Evolutionary conservation across 2,329 filamentous ascomycete genomes (phyloP).

Genomic region (Aspergillus ochraceoroseus): DNA sequence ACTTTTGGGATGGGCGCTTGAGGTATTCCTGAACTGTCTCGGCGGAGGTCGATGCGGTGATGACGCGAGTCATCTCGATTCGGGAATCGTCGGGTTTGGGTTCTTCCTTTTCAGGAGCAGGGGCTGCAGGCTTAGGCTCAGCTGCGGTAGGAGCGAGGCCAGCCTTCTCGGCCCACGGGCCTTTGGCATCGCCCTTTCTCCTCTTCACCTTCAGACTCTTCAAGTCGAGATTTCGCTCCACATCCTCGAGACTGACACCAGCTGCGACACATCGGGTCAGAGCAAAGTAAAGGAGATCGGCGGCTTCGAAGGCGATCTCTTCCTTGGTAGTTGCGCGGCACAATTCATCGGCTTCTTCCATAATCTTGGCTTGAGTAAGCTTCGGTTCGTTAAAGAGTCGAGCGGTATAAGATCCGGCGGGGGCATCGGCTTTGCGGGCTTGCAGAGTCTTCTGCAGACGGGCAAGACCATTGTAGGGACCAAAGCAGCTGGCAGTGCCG

Average conservation of each 20-base stretch:
- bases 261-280: constrained; percentile 81
- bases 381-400: constrained; percentile 88
- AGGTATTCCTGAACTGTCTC: constrained; percentile 68
- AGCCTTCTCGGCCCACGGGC: constrained; percentile 81
- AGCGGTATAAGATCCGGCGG: constrained; percentile 87
- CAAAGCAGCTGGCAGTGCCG: constrained; percentile 88
- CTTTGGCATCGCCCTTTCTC: constrained; percentile 89
- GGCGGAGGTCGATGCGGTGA: constrained; percentile 60
- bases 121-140: constrained; percentile 44
- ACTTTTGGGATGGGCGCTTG: constrained; percentile 86
- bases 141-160: constrained; percentile 57
- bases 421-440: constrained; percentile 74
- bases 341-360: constrained; percentile 95
- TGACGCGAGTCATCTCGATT: constrained; percentile 78
- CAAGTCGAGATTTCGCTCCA: constrained; percentile 85
- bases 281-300: constrained; percentile 93
- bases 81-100: constrained; percentile 46
- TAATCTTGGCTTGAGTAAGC: constrained; percentile 88
- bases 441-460: constrained; percentile 82
- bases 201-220: constrained; percentile 96
- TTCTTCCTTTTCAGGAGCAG: constrained; percentile 38
- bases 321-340: constrained; percentile 77
- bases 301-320: constrained; percentile 88
- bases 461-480: constrained; percentile 72
- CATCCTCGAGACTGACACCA: constrained; percentile 79